Evolutionary conservation across 192 early-diverging fungal genomes (phyloP).

Genomic region (Gryganskiella cystojenkinii): DNA sequence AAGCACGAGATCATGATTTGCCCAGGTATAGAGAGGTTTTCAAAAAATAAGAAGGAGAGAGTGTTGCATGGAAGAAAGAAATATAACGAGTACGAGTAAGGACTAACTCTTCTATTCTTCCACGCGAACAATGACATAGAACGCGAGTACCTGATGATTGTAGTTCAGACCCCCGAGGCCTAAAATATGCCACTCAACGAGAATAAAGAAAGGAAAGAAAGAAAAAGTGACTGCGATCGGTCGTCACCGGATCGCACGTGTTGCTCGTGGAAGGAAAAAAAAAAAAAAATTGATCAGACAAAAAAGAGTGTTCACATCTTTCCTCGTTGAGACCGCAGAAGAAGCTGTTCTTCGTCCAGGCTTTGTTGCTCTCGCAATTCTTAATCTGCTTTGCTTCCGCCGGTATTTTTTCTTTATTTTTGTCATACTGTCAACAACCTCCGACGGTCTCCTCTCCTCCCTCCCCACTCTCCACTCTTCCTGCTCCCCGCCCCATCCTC

Average conservation of each 20-base stretch:
- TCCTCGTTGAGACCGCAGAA: not conserved
- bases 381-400: no score
- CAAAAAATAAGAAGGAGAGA: not conserved
- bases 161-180: constrained; percentile 78
- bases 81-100: not conserved
- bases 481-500: no score
- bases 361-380: not conserved
- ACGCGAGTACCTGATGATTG: constrained; percentile 86
- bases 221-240: no score
- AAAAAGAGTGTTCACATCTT: not conserved
- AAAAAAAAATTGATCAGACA: not conserved
- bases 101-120: not conserved
- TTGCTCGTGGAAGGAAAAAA: not conserved
- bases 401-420: no score
- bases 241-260: not conserved
- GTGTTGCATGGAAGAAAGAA: not conserved
- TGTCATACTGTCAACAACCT: no score
- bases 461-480: no score
- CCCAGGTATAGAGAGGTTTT: no score
- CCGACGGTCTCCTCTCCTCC: no score
- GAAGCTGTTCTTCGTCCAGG: no score
- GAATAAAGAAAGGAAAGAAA: no score
- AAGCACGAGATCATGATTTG: constrained; percentile 98
- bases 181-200: not conserved
- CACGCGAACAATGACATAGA: constrained; percentile 59